Evolutionary conservation across 1,139 yeast species (phyloP), one percentile per base, ranked within the genome.

Genomic region (Lodderomyces beijingensis): DNA sequence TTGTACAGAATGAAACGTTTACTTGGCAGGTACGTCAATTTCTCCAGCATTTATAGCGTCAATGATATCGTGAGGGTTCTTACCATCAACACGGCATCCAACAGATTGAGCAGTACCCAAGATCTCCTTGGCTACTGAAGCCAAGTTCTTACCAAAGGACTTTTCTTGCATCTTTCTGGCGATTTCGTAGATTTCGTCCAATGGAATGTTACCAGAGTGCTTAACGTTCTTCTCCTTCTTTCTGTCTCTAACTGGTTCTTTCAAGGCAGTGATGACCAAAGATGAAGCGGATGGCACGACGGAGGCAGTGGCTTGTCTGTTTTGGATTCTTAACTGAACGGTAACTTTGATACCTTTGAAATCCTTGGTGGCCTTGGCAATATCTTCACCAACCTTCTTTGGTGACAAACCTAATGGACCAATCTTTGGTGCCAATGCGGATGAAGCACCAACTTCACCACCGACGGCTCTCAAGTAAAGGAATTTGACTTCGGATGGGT

Each of bases 351-450:
- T 89, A 79, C 99, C 99, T 77, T 89, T 89, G 93, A 79, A 91
- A 67, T 82, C 80, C 78, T 87, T 85, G 77, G 98, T 91, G 69
- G 98, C 98, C 84, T 93, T 93, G 73, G 98, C 98, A 62, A 91
- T 91, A 70, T 91, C 98, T 76, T 91, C 99, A 87, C 99, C 99
- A 65, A 93, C 96, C 85, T 91, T 91, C 95, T 91, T 91, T 79
- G 98, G 97, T 47, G 97, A 89, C 62, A 91, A 81, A 88, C 99
- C 99, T 67, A 91, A 87, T 59, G 99, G 99, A 85, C 99, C 99
- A 66, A 91, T 91, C 88, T 91, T 91, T 69, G 98, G 98, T 59
- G 98, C 98, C 64, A 93, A 85, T 52, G 98, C 96, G 53, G 98
- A 86, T 49, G 98, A 89, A 64, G 97, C 96, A 79, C 97, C 98